Conservation (phyloP, 257 asterid species). For the Lantana camara region DNA sequence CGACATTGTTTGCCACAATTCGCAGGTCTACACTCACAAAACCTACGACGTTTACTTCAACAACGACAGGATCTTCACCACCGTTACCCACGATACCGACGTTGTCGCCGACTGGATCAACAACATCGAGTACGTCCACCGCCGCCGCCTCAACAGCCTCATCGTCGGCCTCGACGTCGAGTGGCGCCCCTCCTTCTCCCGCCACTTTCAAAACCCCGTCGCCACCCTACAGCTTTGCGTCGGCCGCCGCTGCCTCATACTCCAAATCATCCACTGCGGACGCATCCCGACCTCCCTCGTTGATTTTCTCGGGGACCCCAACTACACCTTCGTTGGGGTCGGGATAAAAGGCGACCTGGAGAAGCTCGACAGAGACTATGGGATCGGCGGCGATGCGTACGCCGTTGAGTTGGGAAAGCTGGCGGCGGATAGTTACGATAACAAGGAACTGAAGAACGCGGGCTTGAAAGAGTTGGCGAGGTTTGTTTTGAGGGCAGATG, state of each 20-base stretch:
- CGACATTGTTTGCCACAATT: neutral
- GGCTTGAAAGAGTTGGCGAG: slow-evolving; percentile 30
- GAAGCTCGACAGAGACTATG: slow-evolving; percentile 27
- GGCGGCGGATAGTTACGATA: neutral
- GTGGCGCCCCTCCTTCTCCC: slow-evolving; percentile 37
- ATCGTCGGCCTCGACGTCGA: slow-evolving; percentile 51
- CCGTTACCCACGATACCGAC: slow-evolving; percentile 36
- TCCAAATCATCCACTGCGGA: slow-evolving; percentile 33
- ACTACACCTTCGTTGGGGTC: slow-evolving; percentile 37
- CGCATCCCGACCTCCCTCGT: slow-evolving; percentile 22
- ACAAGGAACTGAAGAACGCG: neutral
- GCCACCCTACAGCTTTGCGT: slow-evolving; percentile 47
- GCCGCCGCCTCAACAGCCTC: slow-evolving; percentile 24
- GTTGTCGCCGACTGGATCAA: slow-evolving; percentile 34
- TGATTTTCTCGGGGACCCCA: slow-evolving; percentile 26
- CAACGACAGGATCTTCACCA: slow-evolving; percentile 22
- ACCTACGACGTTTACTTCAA: slow-evolving; percentile 25
- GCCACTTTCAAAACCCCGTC: slow-evolving; percentile 25
- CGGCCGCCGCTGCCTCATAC: slow-evolving; percentile 38
- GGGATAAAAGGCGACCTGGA: slow-evolving; percentile 26
- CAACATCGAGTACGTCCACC: slow-evolving; percentile 16
- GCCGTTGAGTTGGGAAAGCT: slow-evolving; percentile 13
- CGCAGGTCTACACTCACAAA: slow-evolving; percentile 1
- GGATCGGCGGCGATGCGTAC: slow-evolving; percentile 19
- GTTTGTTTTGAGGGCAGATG: slow-evolving; percentile 26